Conservation (phyloP, 352 stramenopile species). For the Globisporangium uncinulatum region DNA sequence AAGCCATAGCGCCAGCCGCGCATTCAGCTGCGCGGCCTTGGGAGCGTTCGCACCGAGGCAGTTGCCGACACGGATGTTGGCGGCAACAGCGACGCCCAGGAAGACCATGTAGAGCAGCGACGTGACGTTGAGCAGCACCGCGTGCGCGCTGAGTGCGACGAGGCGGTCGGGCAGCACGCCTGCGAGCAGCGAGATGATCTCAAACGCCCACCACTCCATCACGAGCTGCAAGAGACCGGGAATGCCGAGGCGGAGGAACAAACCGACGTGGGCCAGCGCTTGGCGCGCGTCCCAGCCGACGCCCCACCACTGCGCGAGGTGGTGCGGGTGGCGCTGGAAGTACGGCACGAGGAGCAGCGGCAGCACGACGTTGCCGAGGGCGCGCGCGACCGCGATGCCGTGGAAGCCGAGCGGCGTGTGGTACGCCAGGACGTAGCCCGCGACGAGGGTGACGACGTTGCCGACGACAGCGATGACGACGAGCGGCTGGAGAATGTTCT, state of each 20-base stretch:
- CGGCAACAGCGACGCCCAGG: slow-evolving; percentile 39
- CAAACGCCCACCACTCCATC: slow-evolving; percentile 67
- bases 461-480: slow-evolving; percentile 51
- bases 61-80: slow-evolving; percentile 50
- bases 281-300: slow-evolving; percentile 32
- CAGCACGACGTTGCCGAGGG: slow-evolving; percentile 43
- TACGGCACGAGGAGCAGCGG: slow-evolving; percentile 44
- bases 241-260: slow-evolving; percentile 45
- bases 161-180: slow-evolving; percentile 45
- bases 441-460: slow-evolving; percentile 59
- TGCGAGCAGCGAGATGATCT: slow-evolving; percentile 48
- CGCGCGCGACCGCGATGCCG: slow-evolving; percentile 58
- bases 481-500: slow-evolving; percentile 75
- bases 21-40: slow-evolving; percentile 12
- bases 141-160: slow-evolving; percentile 50
- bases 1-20: slow-evolving; percentile 8
- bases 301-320: slow-evolving; percentile 36
- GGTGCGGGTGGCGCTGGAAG: slow-evolving; percentile 33
- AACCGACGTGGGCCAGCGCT: slow-evolving; percentile 22
- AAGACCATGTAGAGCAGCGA: slow-evolving; percentile 64
- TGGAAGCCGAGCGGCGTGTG: slow-evolving; percentile 67
- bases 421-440: slow-evolving; percentile 66
- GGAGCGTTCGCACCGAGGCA: slow-evolving; percentile 14
- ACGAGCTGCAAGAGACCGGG: slow-evolving; percentile 53
- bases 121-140: slow-evolving; percentile 58